Evolutionary conservation across 257 asterid species (phyloP), one percentile per base, ranked within the genome.

Genomic region (Fraxinus pennsylvanica): DNA sequence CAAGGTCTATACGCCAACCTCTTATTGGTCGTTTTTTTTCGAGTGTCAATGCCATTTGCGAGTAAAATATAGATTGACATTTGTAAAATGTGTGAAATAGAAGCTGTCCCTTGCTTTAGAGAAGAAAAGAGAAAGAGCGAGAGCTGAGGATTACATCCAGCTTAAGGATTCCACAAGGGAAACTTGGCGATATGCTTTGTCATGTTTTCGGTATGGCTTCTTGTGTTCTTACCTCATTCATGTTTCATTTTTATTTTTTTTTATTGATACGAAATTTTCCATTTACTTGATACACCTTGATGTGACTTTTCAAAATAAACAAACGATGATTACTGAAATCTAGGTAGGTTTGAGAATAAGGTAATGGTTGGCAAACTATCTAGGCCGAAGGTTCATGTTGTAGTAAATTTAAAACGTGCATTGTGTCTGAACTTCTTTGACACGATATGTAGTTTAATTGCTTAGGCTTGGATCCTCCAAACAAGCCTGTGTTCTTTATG

Each of bases 11-110:
- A 81, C 84, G 65, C 45, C 85, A 66, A 35, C 80, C 82, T 73
- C 65, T 57, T 77, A 78, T 76, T 59, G 82, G 50, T 72, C 81
- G 87, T 81, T 69, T 43, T 25, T 25, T 9, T 9, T 13, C 17
- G 75, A 75, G 77, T 50, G 76, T 84, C 85, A 67, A 78, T 88
- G 78, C 52, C 36, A 9, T 83, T 41, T 43, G 84, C 59, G 66
- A 74, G 84, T 65, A 39, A 72, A 63, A 74, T 50, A 73, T 32
- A 65, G 71, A 67, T 68, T 45, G 17, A 61, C 19, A 17, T 45
- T 36, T 84, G 88, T 81, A 80, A 77, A 81, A 79, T 88, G 89
- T 83, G 87, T 87, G 82, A 77, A 86, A 75, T 41, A 66, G 54
- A 75, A 68, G 71, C 67, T 35, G 81, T 82, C 80, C 39, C 52